phyloP scores from a whole-genome alignment of 805 yeast species.

The Yarrowia sp. region DNA sequence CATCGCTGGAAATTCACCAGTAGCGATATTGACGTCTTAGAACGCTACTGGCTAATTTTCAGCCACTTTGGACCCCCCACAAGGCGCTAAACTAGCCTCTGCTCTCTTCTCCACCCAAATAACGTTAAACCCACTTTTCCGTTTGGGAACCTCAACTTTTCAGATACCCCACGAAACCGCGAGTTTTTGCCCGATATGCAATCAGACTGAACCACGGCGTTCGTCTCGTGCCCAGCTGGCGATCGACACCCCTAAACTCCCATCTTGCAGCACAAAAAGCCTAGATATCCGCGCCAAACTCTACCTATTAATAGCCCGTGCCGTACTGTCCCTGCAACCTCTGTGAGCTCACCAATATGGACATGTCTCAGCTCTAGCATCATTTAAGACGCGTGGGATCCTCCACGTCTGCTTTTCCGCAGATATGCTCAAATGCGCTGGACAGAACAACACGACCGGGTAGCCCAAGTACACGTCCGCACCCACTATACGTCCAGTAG shows the following conservation, averaged over 20 bases:
- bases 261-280: not conserved
- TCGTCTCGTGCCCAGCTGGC: not conserved
- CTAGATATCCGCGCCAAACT: not conserved
- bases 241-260: not conserved
- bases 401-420: not conserved
- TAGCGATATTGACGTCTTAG: too few relatives aligned
- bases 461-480: slow-evolving; percentile 5
- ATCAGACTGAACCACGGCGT: not conserved
- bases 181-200: not conserved
- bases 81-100: too few relatives aligned
- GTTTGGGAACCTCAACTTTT: not conserved
- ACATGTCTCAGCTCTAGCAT: slow-evolving; percentile 21
- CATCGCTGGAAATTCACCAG: too few relatives aligned
- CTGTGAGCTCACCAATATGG: not conserved
- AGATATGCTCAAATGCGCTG: slow-evolving; percentile 15
- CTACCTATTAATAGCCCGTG: slow-evolving; percentile 11
- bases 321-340: slow-evolving; percentile 16
- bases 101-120: not conserved
- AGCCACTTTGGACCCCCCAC: too few relatives aligned
- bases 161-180: not conserved
- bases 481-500: not conserved
- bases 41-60: too few relatives aligned
- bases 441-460: slow-evolving; percentile 26
- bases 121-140: not conserved
- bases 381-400: slow-evolving; percentile 10